Evolutionary conservation across 1,284 basidiomycete genomes (phyloP), one percentile per base, ranked within the genome.

Genomic region (Megacollybia platyphylla): DNA sequence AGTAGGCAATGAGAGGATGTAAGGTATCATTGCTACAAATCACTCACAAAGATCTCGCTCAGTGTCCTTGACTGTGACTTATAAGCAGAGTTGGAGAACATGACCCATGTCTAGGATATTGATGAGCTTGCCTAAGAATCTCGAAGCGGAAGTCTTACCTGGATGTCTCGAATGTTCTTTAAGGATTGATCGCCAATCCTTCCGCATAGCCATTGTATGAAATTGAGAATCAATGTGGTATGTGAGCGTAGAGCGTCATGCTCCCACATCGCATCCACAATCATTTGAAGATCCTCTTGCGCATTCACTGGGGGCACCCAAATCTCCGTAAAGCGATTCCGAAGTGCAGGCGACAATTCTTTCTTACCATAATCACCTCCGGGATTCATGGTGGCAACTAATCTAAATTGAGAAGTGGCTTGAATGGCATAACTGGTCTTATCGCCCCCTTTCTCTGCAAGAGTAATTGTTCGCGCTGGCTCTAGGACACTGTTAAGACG

Each of bases 301-400:
- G 82, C 71, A 46, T 89, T 79, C 32, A 98, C 76, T 9, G 84
- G 69, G 2, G 96, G 94, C 0, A 99, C 96, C 93, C 93, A 99
- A 36, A 99, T 96, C 58, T 99, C 96, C 7, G 96, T 99, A 64
- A 99, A 99, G 10, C 96, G 82, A 63, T 99, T 99, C 20, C 96
- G 79, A 37, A 99, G 69, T 0, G 96, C 96, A 24, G 94, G 94
- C 0, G 93, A 97, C 3, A 99, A 70, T 58, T 99, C 96, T 59
- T 98, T 98, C 68, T 99, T 99, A 32, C 96, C 96, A 54, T 96
- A 98, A 58, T 99, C 96, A 30, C 96, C 96, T 29, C 96, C 96
- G 0, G 96, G 96, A 58, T 99, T 99, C 96, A 99, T 99, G 0
- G 96, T 98, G 1, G 96, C 93, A 0, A 97, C 70, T 31, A 99